phyloP scores from a whole-genome alignment of 1,284 basidiomycete species.

The Microbotryum violaceum region DNA sequence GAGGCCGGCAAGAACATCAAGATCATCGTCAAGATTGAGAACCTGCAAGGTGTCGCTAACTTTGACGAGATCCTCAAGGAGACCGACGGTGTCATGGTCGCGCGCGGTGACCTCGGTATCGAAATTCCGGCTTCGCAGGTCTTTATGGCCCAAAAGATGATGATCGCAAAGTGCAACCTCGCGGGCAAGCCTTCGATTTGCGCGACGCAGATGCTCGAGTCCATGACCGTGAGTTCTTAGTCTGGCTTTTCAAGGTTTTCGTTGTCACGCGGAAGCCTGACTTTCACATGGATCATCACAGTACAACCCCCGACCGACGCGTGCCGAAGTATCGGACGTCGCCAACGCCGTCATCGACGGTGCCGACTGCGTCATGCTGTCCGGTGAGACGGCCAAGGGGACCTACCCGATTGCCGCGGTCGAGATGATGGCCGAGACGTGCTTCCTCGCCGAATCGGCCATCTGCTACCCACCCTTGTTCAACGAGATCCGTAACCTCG shows the following conservation, averaged over 20 bases:
- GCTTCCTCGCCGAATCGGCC: constrained; percentile 83
- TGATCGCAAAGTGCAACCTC: constrained; percentile 97
- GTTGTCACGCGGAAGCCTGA: constrained; percentile 11
- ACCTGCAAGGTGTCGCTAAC: constrained; percentile 93
- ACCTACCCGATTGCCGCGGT: constrained; percentile 92
- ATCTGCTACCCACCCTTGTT: constrained; percentile 89
- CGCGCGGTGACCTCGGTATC: constrained; percentile 94
- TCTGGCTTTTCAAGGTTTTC: constrained; percentile 24
- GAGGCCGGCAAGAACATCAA: constrained; percentile 88
- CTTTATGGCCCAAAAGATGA: constrained; percentile 98
- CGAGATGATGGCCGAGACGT: constrained; percentile 98
- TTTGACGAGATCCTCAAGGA: constrained; percentile 93
- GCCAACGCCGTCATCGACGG: constrained; percentile 96
- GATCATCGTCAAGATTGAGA: constrained; percentile 98
- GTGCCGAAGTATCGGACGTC: constrained; percentile 94
- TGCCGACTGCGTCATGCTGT: constrained; percentile 97
- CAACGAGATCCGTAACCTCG: constrained; percentile 68
- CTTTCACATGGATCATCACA: constrained; percentile 1
- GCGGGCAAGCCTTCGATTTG: constrained; percentile 96
- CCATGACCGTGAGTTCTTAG: constrained; percentile 68
- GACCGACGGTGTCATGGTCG: constrained; percentile 96
- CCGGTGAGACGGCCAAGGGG: constrained; percentile 95
- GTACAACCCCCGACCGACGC: constrained; percentile 92
- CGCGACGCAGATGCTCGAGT: constrained; percentile 99
- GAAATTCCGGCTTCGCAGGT: constrained; percentile 97